Evolutionary conservation across 1,284 basidiomycete genomes (phyloP), one percentile per base, ranked within the genome.

Genomic region (Ganoderma sinense): DNA sequence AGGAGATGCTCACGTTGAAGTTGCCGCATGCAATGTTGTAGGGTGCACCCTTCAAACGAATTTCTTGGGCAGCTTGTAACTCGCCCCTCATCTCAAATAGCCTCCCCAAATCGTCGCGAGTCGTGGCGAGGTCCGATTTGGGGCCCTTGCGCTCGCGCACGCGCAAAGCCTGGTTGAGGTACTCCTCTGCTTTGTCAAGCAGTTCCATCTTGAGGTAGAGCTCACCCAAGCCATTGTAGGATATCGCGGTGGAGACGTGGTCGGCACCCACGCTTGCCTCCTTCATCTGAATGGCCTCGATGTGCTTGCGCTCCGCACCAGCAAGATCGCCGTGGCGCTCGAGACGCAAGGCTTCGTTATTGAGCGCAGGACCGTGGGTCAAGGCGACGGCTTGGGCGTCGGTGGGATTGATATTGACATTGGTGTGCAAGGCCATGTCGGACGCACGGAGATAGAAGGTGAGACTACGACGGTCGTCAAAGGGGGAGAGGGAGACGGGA

Each of bases 61-160:
- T 74, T 23, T 75, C 71, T 43, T 75, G 78, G 2, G 80, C 81
- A 23, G 77, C 76, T 18, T 60, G 53, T 41, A 80, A 40, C 61
- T 80, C 71, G 29, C 80, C 80, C 55, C 73, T 76, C 67, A 75
- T 79, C 71, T 82, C 81, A 51, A 77, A 78, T 3, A 82, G 71
- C 56, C 74, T 75, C 4, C 75, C 82, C 23, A 82, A 73, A 69
- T 80, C 82, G 66, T 83, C 81, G 23, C 80, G 73, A 39, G 81
- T 78, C 18, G 77, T 77, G 2, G 82, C 80, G 11, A 78, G 76
- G 69, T 83, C 82, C 26, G 79, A 71, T 7, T 64, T 64, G 29
- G 74, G 69, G 7, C 71, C 74, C 2, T 26, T 56, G 5, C 40
- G 64, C 26, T 71, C 75, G 66, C 81, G 78, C 26, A 82, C 74